Evolutionary conservation across 257 asterid species (phyloP), one percentile per base, ranked within the genome.

Genomic region (Solanum pinnatisectum): DNA sequence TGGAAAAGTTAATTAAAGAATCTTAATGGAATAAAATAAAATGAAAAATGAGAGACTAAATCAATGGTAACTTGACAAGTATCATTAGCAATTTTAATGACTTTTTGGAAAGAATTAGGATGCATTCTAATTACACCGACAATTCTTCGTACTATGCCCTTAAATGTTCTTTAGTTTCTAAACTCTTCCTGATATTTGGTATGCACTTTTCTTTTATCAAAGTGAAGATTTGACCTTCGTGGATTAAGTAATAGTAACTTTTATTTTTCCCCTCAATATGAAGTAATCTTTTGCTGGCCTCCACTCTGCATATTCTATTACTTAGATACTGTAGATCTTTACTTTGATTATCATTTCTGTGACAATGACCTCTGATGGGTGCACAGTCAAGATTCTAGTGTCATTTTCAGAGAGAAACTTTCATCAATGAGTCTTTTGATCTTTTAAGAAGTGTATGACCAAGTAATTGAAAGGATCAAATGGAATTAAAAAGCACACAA

Each of bases 41-140:
- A 89, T 52, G 89, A 89, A 91, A 92, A 91, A 90, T 76, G 89
- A 90, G 91, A 89, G 91, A 91, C 90, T 89, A 92, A 93, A 90
- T 91, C 88, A 78, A 60, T 85, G 44, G 91, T 81, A 89, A 1
- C 70, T 49, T 49, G 85, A 49, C 70, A 30, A 85, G 90, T 63
- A 91, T 83, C 65, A 56, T 56, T 18, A 56, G 65, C n/a, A 6
- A 56, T 56, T 20, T 56, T 56, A 56, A 56, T 56, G n/a, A 56
- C 65, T 56, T 56, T 56, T 56, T 56, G 65, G n/a, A 56, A 56
- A 56, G 11, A 70, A 88, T 87, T 85, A 82, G 27, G 68, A 33
- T 88, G n/a, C 18, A 56, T 4, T 44, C 67, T 84, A 52, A 37
- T 8, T 12, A 89, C 90, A 84, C 87, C 76, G 25, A 85, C 63